Base-by-base conservation (phyloP, 192 early-diverging fungal genomes). In the Backusella circina region DNA sequence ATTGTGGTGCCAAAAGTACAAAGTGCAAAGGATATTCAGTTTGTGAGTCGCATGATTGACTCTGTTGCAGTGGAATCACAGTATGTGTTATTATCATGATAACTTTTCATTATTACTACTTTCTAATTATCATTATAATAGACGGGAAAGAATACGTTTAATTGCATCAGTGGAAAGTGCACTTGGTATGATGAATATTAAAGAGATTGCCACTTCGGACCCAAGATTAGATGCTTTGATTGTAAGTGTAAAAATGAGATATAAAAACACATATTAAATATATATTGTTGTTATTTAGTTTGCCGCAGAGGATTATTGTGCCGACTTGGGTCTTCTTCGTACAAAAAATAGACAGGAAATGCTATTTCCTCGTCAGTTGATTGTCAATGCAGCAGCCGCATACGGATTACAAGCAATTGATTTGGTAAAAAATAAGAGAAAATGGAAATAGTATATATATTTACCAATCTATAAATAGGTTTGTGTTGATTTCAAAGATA, bases 291-390 rank as follows among this genome's bases (percentile, higher is more conserved):
- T 36, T 28, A 26, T 61, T 2, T 81, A 89, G 88, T 89, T 95
- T 86, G 97, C 96, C 13, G 92, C 95, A n/a, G 97, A 99, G 84
- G 97, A 99, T 83, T 97, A 93, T 72, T 95, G 94, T 77, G 94
- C 97, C 2, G 96, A 97, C 77, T 83, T 94, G 18, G 93, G 79
- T 75, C 82, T 97, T 28, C 84, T 90, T 5, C 91, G 96, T 72
- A 96, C 95, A 6, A 79, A 83, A 7, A 80, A 79, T 18, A 87
- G 94, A 23, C 65, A 67, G 23, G 97, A 99, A 76, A 88, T 99
- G 82, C 74, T 93, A 51, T 93, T 90, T 50, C 94, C 94, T 65
- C 85, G 97, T 12, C 91, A 95, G 31, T 84, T 86, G 5, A 89
- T 99, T 6, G 90, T 91, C 28, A 92, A 92, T 5, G 88, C 93